A percentile compares a stretch with the other conserved stretches of the same genome.
These are phyloP conservation scores for Macrocystidia cucumis DNA, from an alignment of 1,284 basidiomycete species.

Conservation along the genomic window DNA sequence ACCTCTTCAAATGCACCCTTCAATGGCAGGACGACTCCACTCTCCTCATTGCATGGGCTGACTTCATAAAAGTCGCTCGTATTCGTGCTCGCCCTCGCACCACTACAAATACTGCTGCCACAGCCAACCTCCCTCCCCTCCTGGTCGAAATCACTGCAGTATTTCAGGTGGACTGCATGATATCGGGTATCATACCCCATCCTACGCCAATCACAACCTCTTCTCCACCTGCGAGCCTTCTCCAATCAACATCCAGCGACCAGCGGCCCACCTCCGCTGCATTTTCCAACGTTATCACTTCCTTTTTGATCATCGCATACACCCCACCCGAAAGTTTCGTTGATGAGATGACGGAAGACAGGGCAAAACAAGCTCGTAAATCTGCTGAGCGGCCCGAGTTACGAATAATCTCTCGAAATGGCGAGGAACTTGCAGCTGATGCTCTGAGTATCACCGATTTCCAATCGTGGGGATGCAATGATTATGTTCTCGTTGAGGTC, in stretches of 20 bases:
- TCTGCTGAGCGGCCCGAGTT: slow-evolving; percentile 88
- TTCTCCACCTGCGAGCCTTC: slow-evolving; percentile 13
- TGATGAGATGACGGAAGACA: slow-evolving; percentile 68
- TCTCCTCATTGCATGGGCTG: slow-evolving; percentile 91
- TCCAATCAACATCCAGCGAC: slow-evolving; percentile 16
- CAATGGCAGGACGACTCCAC: slow-evolving; percentile 91
- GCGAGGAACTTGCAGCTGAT: slow-evolving; percentile 88
- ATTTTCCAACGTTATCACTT: slow-evolving; percentile 37
- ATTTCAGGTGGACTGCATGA: slow-evolving; percentile 94
- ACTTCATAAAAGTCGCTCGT: slow-evolving; percentile 87
- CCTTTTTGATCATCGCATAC: slow-evolving; percentile 84
- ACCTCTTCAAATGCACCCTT: slow-evolving; percentile 89
- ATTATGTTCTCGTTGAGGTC: slow-evolving; percentile 66
- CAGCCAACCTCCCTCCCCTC: slow-evolving; percentile 43
- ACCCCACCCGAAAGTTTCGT: slow-evolving; percentile 61
- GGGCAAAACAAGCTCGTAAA: slow-evolving; percentile 68
- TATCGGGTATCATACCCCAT: slow-evolving; percentile 85
- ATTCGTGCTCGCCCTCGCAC: slow-evolving; percentile 58
- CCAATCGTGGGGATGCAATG: slow-evolving; percentile 87
- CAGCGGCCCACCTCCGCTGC: slow-evolving; percentile 12
- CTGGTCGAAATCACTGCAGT: slow-evolving; percentile 85
- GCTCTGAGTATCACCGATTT: slow-evolving; percentile 76
- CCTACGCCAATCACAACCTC: slow-evolving; percentile 29
- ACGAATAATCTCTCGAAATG: slow-evolving; percentile 81
- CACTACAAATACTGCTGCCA: slow-evolving; percentile 28